Evolutionary conservation across 2,329 filamentous ascomycete genomes (phyloP).

Genomic region (Nectriaceae sp.): DNA sequence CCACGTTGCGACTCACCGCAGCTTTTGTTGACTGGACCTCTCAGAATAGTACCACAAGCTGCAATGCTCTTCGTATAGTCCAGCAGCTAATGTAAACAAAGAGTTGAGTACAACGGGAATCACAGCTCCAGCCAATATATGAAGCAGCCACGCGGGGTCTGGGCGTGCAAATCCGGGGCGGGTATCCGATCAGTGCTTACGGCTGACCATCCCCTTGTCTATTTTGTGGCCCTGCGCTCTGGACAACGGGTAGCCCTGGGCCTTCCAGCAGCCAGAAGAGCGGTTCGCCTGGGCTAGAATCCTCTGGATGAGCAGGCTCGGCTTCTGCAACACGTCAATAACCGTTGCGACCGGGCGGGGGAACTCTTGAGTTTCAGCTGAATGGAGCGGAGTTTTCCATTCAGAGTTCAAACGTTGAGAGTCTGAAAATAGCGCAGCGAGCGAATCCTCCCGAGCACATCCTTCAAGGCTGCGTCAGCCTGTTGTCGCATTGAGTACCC

Average conservation of each 20-base stretch:
- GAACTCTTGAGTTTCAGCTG: no score
- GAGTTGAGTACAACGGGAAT: not conserved
- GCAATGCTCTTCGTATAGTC: conserved; percentile 1
- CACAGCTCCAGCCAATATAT: not conserved
- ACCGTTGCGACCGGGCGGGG: no score
- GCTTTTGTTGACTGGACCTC: no score
- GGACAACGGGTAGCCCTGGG: conserved; percentile 1
- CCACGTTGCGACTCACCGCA: conserved; percentile 4
- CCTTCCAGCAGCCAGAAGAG: no score
- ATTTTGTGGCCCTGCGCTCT: not conserved
- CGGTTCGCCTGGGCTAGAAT: no score
- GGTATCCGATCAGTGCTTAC: conserved; percentile 27
- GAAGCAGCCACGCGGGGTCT: not conserved
- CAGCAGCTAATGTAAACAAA: not conserved
- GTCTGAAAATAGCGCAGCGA: not conserved
- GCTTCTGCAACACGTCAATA: no score
- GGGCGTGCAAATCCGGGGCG: conserved; percentile 25
- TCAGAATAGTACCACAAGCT: conserved; percentile 3
- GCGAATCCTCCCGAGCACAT: not conserved
- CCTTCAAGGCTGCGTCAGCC: no score
- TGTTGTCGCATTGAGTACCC: no score
- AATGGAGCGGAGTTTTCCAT: no score
- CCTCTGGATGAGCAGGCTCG: no score
- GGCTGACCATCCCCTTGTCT: conserved; percentile 2
- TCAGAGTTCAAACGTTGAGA: no score